These are phyloP conservation scores for Sordariomycetes sp. DNA, from an alignment of 2,329 filamentous ascomycete species.

Conservation along the genomic window DNA sequence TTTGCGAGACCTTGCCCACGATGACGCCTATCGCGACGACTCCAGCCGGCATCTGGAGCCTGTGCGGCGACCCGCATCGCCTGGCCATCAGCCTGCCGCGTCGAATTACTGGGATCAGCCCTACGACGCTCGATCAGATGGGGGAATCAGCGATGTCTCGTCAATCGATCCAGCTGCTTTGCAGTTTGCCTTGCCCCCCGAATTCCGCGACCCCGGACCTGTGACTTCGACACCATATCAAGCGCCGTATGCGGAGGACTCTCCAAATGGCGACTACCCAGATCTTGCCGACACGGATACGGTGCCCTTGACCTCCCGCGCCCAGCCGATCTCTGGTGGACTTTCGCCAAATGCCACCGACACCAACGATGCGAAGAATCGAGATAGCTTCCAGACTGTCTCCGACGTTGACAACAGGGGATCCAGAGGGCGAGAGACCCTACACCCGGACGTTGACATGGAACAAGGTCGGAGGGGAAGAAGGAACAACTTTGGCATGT, in stretches of 20 bases:
- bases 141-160: constrained; percentile 29
- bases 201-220: constrained; percentile 17
- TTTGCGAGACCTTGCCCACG: constrained; percentile 49
- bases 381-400: constrained; percentile 50
- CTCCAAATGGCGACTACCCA: constrained; percentile 21
- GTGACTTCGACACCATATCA: constrained; percentile 7
- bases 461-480: constrained; percentile 47
- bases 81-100: constrained; percentile 26
- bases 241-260: constrained; percentile 22
- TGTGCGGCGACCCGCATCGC: constrained; percentile 5
- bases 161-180: constrained; percentile 44
- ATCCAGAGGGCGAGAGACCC: constrained; percentile 41
- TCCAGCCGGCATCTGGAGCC: constrained; percentile 4
- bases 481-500: constrained; percentile 49
- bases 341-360: too few relatives aligned
- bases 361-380: too few relatives aligned
- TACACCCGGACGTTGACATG: constrained; percentile 38
- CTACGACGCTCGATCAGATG: constrained; percentile 26
- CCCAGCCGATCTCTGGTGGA: constrained; percentile 46
- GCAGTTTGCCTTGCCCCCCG: constrained; percentile 45
- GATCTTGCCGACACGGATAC: constrained; percentile 46
- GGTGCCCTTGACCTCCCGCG: constrained; percentile 46
- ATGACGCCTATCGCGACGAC: background rate
- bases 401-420: constrained; percentile 47
- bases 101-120: constrained; percentile 45